These are phyloP conservation scores for Podosphaera xanthii DNA, from an alignment of 2,329 filamentous ascomycete genomes.

Conservation along the genomic window DNA sequence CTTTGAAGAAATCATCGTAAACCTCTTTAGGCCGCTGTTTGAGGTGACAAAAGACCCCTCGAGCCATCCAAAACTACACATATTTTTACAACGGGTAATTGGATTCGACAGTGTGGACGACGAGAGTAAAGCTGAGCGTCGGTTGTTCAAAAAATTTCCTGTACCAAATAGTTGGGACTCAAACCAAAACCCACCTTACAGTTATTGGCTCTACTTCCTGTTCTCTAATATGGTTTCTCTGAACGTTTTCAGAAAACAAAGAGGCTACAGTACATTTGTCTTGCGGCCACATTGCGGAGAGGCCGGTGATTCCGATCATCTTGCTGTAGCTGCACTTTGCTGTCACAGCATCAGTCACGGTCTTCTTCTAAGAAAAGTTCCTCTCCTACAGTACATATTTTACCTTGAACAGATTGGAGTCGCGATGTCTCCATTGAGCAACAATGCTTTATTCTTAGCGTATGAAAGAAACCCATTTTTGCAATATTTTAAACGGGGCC, in stretches of 20 bases:
- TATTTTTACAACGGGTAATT: constrained; percentile 86
- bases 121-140: constrained; percentile 86
- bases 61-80: constrained; percentile 75
- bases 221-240: constrained; percentile 85
- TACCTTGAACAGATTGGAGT: constrained; percentile 97
- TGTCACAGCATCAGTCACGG: constrained; percentile 96
- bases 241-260: constrained; percentile 73
- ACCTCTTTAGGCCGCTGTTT: constrained; percentile 83
- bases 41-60: constrained; percentile 76
- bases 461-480: constrained; percentile 95
- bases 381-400: constrained; percentile 86
- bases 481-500: constrained; percentile 78
- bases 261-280: constrained; percentile 89
- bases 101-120: constrained; percentile 97
- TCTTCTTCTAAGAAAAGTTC: constrained; percentile 76
- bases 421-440: constrained; percentile 96
- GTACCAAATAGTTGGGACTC: constrained; percentile 74
- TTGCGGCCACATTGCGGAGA: constrained; percentile 89
- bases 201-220: constrained; percentile 96
- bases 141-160: constrained; percentile 89
- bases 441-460: constrained; percentile 87
- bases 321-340: constrained; percentile 76
- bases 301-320: constrained; percentile 86
- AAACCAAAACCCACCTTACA: constrained; percentile 92
- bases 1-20: constrained; percentile 75